Percentiles rank a stretch among this genome's conserved stretches.
phyloP scores from a whole-genome alignment of 2,329 filamentous ascomycete genomes.

The Corniculantispora saksenae region DNA sequence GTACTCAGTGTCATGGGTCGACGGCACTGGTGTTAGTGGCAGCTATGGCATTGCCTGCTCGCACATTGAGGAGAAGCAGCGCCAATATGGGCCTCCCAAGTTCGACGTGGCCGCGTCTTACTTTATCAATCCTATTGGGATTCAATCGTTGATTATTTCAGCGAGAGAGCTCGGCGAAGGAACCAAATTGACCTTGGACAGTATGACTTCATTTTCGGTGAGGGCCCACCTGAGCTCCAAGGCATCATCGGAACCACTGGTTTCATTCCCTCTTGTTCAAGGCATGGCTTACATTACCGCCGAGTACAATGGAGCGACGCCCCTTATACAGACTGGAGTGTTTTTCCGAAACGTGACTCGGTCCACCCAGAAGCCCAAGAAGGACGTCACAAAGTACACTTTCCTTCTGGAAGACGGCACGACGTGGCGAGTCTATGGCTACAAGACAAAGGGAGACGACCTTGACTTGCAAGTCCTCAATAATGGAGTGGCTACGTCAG shows the following conservation, averaged over 20 bases:
- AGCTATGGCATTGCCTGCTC: conserved; percentile 80
- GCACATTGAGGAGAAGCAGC: conserved; percentile 68
- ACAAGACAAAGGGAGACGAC: conserved; percentile 56
- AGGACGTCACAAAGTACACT: conserved; percentile 73
- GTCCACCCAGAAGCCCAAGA: conserved; percentile 56
- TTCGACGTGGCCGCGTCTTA: conserved; percentile 63
- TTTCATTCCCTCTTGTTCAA: conserved; percentile 83
- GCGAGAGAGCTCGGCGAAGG: conserved; percentile 68
- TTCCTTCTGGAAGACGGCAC: conserved; percentile 70
- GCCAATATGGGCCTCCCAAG: conserved; percentile 64
- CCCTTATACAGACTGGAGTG: conserved; percentile 72
- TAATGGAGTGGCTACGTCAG: conserved; percentile 65
- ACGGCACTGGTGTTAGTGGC: conserved; percentile 59
- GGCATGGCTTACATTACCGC: conserved; percentile 88
- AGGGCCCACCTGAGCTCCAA: conserved; percentile 67
- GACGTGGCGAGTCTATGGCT: conserved; percentile 80
- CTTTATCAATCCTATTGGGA: conserved; percentile 79
- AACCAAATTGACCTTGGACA: conserved; percentile 58
- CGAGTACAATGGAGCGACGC: conserved; percentile 69
- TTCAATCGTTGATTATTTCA: conserved; percentile 79
- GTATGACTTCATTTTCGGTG: conserved; percentile 58
- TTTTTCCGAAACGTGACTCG: conserved; percentile 72
- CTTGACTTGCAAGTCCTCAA: conserved; percentile 70
- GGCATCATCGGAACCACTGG: conserved; percentile 53
- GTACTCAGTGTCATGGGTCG: conserved; percentile 69